Base-by-base conservation (phyloP, 768 basidiomycete genomes). In the Auricularia cornea region DNA sequence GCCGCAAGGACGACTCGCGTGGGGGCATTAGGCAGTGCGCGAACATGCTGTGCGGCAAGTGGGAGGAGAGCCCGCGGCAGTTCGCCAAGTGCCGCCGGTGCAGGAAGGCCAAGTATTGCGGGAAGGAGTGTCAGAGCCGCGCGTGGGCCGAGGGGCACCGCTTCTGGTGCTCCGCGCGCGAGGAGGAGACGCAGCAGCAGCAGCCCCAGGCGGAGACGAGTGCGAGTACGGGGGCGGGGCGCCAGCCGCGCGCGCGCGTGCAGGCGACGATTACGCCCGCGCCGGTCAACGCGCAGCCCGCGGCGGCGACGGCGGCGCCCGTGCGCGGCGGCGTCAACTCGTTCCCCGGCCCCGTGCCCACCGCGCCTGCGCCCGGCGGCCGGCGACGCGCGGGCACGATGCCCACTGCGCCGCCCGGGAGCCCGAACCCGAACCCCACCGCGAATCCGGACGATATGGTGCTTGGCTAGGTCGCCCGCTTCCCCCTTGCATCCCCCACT, bases 21-120 rank as follows among this genome's bases (percentile, higher is more conserved):
- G 94, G 94, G 60, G 97, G 97, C 12, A 94, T 98, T 66, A 77
- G 97, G 62, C 97, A 98, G 74, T 99, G 97, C 79, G 97, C 97
- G 0, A 97, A 97, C 72, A 98, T 98, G 95, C 82, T 90, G 57
- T 98, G 97, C 69, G 97, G 96, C 0, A 84, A 84, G 67, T 98
- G 95, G 97, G 97, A 99, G 74, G 78, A 81, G 12, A 91, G 85
- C 68, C 92, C 96, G 1, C 83, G 96, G 30, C 93, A 98, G 74
- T 99, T 99, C 74, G 95, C 95, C 10, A 98, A 99, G 72, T 98
- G 97, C 71, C 75, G 97, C 60, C 79, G 96, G 67, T 99, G 97
- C 76, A 77, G 96, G 68, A 97, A 98, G 75, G 97, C 96, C 11
- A 99, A 99, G 74, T 99, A 98, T 73, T 98, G 97, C 70, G 93